Evolutionary conservation across 768 basidiomycete species (phyloP), one percentile per base, ranked within the genome.

Genomic region (Boletus vinaceobasis): DNA sequence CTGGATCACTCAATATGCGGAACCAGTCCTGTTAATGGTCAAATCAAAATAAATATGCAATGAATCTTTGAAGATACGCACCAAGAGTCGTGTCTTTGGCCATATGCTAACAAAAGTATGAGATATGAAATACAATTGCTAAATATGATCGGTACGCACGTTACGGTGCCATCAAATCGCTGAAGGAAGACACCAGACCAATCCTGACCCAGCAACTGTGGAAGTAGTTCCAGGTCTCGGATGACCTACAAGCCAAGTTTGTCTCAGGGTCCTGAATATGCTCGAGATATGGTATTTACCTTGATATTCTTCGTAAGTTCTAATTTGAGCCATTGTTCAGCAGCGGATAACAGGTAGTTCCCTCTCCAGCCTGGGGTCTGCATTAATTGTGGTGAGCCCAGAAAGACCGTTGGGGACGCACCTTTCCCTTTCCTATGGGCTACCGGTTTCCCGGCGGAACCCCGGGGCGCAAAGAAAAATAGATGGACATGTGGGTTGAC

Each of bases 161-260:
- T 93, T 45, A 93, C 86, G 26, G 83, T 77, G 5, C 90, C 90
- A 61, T 93, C 93, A 66, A 97, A 98, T 47, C 92, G 82, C 70
- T 98, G 97, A 47, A 98, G 74, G 68, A 98, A 99, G 11, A 98
- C 93, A 58, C 88, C 89, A 1, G 91, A 93, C 96, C 96, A 98
- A 69, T 99, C 96, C 67, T 86, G 93, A 2, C 95, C 95, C 6
- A 96, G 76, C 3, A 98, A 63, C 55, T 93, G 87, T n/a, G 97
- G 97, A 51, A 98, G 78, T 21, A 99, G 81, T 66, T 99, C 97
- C 1, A 99, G 80, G 68, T 98, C 97, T 39, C 97, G 87, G 55
- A 99, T 99, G 48, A 98, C 78, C 80, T 85, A 60, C 37, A 55
- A 46, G n/a, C 15, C 29, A 43, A 17, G 44, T 40, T 47, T 32